Evolutionary conservation across 2,329 filamentous ascomycete genomes (phyloP).

Genomic region (Aureobasidium melanogenum): DNA sequence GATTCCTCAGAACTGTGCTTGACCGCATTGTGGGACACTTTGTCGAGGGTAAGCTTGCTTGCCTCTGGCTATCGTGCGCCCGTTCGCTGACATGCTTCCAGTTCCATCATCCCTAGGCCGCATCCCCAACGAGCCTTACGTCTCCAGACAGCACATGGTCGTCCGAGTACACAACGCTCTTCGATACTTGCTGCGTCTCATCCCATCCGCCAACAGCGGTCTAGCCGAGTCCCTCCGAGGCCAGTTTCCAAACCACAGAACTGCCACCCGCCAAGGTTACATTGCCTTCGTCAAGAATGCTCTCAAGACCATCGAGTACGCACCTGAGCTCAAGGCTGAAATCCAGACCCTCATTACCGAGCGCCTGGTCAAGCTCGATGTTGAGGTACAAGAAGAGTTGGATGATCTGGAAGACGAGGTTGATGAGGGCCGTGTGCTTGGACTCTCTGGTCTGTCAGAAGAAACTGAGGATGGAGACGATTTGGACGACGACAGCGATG

Average conservation of each 20-base stretch:
- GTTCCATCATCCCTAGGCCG: constrained; percentile 46
- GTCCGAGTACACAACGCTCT: constrained; percentile 67
- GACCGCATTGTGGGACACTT: constrained; percentile 77
- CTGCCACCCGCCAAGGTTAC: constrained; percentile 69
- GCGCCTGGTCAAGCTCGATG: constrained; percentile 85
- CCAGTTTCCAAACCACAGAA: constrained; percentile 37
- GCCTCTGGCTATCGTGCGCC: background rate
- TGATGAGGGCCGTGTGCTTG: constrained; percentile 61
- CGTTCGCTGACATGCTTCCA: constrained; percentile 30
- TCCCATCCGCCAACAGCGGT: constrained; percentile 67
- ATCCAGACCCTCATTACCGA: constrained; percentile 77
- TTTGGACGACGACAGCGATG: constrained; percentile 51
- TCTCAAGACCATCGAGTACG: constrained; percentile 66
- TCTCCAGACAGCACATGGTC: constrained; percentile 58
- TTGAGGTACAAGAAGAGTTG: constrained; percentile 87
- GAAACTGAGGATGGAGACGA: constrained; percentile 39
- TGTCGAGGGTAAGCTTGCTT: constrained; percentile 41
- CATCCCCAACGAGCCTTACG: constrained; percentile 45
- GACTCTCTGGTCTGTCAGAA: constrained; percentile 23
- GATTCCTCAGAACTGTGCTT: constrained; percentile 65
- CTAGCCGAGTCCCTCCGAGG: constrained; percentile 45
- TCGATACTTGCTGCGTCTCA: constrained; percentile 66
- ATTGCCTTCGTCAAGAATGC: constrained; percentile 84
- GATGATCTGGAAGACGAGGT: constrained; percentile 88
- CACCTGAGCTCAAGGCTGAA: constrained; percentile 67